Evolutionary conservation across 164 flowering plant species (phyloP).

Genomic region (Berberis vulgaris): DNA sequence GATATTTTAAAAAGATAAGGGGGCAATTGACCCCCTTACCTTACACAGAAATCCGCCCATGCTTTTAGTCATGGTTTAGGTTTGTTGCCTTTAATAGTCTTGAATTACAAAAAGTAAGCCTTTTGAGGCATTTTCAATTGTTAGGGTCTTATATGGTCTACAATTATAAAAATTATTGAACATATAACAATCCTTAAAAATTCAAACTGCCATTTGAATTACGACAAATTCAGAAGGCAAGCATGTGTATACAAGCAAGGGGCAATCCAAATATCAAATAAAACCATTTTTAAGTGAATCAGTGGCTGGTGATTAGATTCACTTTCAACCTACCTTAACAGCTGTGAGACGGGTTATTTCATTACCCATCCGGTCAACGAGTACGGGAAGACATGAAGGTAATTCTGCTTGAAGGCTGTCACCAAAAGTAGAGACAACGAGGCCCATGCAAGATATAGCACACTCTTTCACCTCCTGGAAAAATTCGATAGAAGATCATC

Average conservation of each 20-base stretch:
- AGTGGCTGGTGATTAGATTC: background rate
- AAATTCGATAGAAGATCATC: constrained; percentile 10
- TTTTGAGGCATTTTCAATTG: too few relatives aligned
- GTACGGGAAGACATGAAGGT: constrained; percentile 87
- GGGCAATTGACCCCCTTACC: too few relatives aligned
- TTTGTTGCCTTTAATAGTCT: too few relatives aligned
- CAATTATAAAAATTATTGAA: too few relatives aligned
- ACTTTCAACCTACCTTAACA: constrained; percentile 63
- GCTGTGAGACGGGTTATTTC: constrained; percentile 99
- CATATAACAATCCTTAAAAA: too few relatives aligned
- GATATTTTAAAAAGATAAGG: too few relatives aligned
- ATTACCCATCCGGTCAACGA: constrained; percentile 99
- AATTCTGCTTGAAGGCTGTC: constrained; percentile 70
- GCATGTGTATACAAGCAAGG: background rate
- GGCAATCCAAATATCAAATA: background rate
- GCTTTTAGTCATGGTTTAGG: too few relatives aligned
- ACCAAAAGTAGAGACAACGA: constrained; percentile 89
- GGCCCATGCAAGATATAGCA: constrained; percentile 98
- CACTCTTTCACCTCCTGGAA: constrained; percentile 98
- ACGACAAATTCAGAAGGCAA: too few relatives aligned
- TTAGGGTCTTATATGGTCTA: too few relatives aligned
- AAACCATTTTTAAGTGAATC: background rate
- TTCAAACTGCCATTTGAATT: too few relatives aligned
- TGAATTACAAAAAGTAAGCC: too few relatives aligned
- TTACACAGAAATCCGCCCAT: too few relatives aligned